Evolutionary conservation across 2,329 filamentous ascomycete genomes (phyloP).

Genomic region (Aureobasidium leucospermi): DNA sequence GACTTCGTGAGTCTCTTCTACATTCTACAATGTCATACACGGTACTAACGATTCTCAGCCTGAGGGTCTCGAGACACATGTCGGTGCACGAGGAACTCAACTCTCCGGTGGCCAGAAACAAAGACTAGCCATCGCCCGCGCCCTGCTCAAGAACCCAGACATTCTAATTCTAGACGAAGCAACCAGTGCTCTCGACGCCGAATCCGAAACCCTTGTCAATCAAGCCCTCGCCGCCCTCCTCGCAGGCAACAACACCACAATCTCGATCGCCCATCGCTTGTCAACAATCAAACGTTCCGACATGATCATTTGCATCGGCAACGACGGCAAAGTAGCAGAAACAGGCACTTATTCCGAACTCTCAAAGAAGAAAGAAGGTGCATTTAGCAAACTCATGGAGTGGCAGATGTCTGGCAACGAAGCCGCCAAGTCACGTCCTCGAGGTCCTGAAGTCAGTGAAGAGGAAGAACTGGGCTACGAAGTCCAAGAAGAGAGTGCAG

Average conservation of each 20-base stretch:
- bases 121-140: conserved; percentile 91
- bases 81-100: conserved; percentile 86
- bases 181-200: conserved; percentile 89
- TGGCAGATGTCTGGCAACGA: conserved; percentile 95
- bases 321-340: conserved; percentile 83
- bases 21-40: not conserved
- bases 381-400: conserved; percentile 94
- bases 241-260: conserved; percentile 84
- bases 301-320: conserved; percentile 83
- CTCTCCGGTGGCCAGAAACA: conserved; percentile 96
- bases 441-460: conserved; percentile 16
- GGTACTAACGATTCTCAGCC: conserved; percentile 44
- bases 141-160: conserved; percentile 90
- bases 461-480: conserved; percentile 11
- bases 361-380: conserved; percentile 64
- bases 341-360: conserved; percentile 77
- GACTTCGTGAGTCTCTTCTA: conserved; percentile 61
- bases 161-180: conserved; percentile 94
- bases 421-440: conserved; percentile 19
- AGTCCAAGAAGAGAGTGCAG: not conserved
- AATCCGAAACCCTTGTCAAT: conserved; percentile 95
- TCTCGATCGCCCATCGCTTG: conserved; percentile 91
- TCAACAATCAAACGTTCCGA: conserved; percentile 96
- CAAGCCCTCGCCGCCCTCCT: conserved; percentile 76
- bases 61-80: conserved; percentile 87